Evolutionary conservation across 2,329 filamentous ascomycete species (phyloP).

Genomic region (Colletotrichum plurivorum): DNA sequence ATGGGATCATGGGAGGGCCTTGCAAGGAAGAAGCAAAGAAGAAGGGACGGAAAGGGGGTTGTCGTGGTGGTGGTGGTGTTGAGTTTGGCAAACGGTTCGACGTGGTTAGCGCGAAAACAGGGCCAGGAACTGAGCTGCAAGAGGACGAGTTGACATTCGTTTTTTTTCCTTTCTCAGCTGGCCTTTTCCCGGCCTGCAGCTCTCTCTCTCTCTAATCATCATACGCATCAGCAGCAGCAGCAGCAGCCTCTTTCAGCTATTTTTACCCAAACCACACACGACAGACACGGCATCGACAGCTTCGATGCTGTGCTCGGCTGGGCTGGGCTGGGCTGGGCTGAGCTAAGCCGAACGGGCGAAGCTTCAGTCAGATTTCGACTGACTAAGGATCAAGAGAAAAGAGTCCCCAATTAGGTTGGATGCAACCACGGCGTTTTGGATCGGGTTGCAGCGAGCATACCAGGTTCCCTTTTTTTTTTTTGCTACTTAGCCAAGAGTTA

Average conservation of each 20-base stretch:
- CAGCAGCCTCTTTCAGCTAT: constrained; percentile 10
- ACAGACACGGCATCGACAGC: constrained; percentile 23
- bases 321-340: constrained; percentile 13
- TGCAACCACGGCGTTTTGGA: constrained; percentile 32
- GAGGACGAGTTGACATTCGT: constrained; percentile 2
- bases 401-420: constrained; percentile 5
- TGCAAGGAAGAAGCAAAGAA: constrained; percentile 36
- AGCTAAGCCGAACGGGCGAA: constrained; percentile 12
- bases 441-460: constrained; percentile 10
- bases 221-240: background rate
- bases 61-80: background rate
- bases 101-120: constrained; percentile 3
- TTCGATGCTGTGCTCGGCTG: constrained; percentile 18
- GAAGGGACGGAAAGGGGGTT: constrained; percentile 1
- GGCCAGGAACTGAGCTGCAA: constrained; percentile 18
- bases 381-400: constrained; percentile 10
- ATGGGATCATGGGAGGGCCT: constrained; percentile 30
- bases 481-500: too few species aligned
- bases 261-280: constrained; percentile 6
- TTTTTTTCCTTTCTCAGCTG: constrained; percentile 2
- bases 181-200: background rate
- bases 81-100: constrained; percentile 19
- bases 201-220: background rate
- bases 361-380: constrained; percentile 15
- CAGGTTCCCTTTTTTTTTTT: too few species aligned